Evolutionary conservation across 1,284 basidiomycete genomes (phyloP), one percentile per base, ranked within the genome.

Genomic region (Sporisorium reilianum): DNA sequence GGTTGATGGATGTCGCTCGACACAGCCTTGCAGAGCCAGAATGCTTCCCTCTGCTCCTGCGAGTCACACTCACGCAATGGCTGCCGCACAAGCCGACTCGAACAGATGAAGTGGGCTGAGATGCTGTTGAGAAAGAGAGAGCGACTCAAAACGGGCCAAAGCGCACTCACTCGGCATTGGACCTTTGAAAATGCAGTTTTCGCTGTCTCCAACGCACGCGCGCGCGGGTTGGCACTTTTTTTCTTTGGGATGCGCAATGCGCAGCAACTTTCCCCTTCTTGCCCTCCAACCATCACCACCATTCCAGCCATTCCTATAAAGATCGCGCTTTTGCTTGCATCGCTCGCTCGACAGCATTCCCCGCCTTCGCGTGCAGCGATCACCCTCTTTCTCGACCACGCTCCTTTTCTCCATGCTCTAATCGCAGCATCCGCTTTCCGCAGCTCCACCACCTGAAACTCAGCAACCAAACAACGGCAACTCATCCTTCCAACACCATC

Each of bases 181-280:
- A 62, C 61, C 61, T 55, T 64, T 54, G 51, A 63, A n/a, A n/a
- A 64, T 55, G 60, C 48, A 51, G 48, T 56, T 46, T 23, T 22
- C 25, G 18, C 10, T 18, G 3, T 11, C 46, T n/a, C 42, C 22
- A 3, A 40, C 16, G 22, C 50, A 18, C 34, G n/a, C 40, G 42
- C 50, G 25, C 26, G n/a, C n/a, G n/a, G n/a, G n/a, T n/a, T n/a
- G n/a, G n/a, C n/a, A n/a, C 11, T 32, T 51, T 38, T 51, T 5
- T 12, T n/a, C 22, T 36, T 54, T 34, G 18, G 25, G 4, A 28
- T 18, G 44, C 9, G 42, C 25, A 55, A 41, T 62, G 52, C 52
- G 53, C 53, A 55, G 53, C 23, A 44, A 36, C 20, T 4, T 30
- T n/a, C 18, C 5, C 45, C 23, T 26, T 45, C 26, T 18, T 46